A percentile compares a stretch with the other conserved stretches of the same genome.
phyloP scores from a whole-genome alignment of 2,329 filamentous ascomycete species.

The Aspergillus fumigatiaffinis region DNA sequence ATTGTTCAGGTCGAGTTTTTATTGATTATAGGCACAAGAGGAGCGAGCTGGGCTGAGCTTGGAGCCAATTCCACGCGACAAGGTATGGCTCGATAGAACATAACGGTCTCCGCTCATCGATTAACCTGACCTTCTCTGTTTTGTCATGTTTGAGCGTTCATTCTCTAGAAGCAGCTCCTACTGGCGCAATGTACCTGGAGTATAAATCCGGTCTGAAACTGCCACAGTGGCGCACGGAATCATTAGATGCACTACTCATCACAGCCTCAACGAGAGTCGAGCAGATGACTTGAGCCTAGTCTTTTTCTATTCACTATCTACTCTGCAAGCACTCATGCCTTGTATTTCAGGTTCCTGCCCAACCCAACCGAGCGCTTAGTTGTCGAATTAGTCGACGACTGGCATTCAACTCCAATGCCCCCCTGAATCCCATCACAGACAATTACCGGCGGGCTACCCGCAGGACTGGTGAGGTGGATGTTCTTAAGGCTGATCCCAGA shows the following conservation, averaged over 20 bases:
- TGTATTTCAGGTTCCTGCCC: neutral
- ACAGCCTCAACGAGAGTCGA: no score
- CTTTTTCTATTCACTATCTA: neutral
- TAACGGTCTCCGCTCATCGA: no score
- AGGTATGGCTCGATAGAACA: conserved; percentile 15
- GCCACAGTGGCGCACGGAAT: no score
- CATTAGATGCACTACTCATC: no score
- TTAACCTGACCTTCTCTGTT: neutral
- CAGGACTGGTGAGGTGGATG: conserved; percentile 53
- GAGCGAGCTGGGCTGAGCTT: no score
- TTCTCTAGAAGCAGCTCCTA: neutral
- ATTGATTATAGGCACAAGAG: no score
- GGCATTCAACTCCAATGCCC: conserved; percentile 39
- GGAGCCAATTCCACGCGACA: conserved; percentile 10
- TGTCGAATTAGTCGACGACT: conserved; percentile 12
- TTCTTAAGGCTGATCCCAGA: conserved; percentile 52
- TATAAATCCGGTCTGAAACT: no score
- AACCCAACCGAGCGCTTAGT: neutral
- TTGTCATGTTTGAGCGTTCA: neutral
- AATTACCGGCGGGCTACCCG: conserved; percentile 41
- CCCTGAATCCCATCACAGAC: conserved; percentile 49
- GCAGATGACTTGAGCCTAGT: no score
- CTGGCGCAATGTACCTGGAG: neutral
- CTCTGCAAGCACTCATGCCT: neutral
- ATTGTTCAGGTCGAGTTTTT: no score